These are phyloP conservation scores for Penicillium sp. DNA, from an alignment of 2,329 filamentous ascomycete genomes.

Conservation along the genomic window DNA sequence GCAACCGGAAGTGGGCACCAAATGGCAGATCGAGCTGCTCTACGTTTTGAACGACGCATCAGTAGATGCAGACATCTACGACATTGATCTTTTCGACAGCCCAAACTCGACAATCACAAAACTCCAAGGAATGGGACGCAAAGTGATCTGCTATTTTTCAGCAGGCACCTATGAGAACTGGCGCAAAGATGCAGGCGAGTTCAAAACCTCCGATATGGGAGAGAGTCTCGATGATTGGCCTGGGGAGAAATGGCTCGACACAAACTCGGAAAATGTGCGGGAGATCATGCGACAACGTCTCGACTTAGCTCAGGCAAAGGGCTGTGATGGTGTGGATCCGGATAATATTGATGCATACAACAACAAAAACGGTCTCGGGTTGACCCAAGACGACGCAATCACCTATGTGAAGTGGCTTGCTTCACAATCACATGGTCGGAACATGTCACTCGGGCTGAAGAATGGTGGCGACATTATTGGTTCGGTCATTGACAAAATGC, in stretches of 20 bases:
- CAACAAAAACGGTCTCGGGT: constrained; percentile 63
- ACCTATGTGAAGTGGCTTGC: constrained; percentile 64
- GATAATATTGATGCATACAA: constrained; percentile 70
- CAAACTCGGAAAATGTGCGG: constrained; percentile 59
- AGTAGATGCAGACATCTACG: constrained; percentile 58
- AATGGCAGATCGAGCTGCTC: constrained; percentile 64
- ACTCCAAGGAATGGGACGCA: constrained; percentile 55
- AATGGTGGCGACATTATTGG: constrained; percentile 64
- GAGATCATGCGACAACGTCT: constrained; percentile 65
- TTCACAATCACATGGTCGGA: constrained; percentile 52
- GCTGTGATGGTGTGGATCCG: constrained; percentile 69
- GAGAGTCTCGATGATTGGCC: constrained; percentile 63
- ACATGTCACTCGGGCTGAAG: constrained; percentile 67
- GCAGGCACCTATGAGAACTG: constrained; percentile 68
- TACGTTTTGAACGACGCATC: constrained; percentile 44
- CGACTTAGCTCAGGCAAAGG: constrained; percentile 59
- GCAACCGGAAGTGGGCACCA: constrained; percentile 54
- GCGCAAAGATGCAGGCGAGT: constrained; percentile 59
- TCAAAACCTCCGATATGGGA: constrained; percentile 59
- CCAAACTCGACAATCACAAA: constrained; percentile 47
- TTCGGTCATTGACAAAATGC: constrained; percentile 52
- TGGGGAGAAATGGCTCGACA: constrained; percentile 67
- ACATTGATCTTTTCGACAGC: constrained; percentile 62
- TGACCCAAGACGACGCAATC: constrained; percentile 60
- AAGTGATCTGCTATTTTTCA: constrained; percentile 74